Base-by-base conservation (phyloP, 352 stramenopile genomes). In the Pythium grandisporangium region DNA sequence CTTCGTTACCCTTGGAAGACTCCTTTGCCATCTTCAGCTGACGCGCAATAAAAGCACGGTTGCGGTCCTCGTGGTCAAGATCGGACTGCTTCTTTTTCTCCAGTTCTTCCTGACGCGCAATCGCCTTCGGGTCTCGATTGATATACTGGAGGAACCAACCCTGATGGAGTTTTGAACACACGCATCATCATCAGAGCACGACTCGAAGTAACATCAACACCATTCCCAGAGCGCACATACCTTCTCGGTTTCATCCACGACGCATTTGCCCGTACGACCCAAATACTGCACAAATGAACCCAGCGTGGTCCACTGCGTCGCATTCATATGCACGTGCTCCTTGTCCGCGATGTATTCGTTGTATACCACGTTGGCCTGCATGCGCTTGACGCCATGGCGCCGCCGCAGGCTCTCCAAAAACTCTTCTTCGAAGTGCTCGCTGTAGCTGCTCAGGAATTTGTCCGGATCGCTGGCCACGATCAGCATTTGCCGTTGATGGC, bases 321-420 rank as follows among this genome's bases (percentile, higher is more conserved):
- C 81, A 68, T 99, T 99, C 96, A 99, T 99, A 63, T 99, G 97
- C 36, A 98, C 73, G 62, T 99, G 97, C 45, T 96, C 51, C 66
- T 99, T 99, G 75, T 99, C 96, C 11, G 85, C 62, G 61, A 99
- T 99, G 51, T 98, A 96, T 66, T 99, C 96, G 65, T 99, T 98
- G 75, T 99, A 99, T 4, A 99, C 81, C 36, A 86, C 75, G 40
- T 98, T 98, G 19, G 96, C 95, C 34, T 94, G 88, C 50, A 99
- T 95, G 20, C 91, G 71, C 65, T 98, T 98, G 19, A 94, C 98
- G 6, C 93, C 87, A 59, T 99, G 96, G 17, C 93, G 70, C 8
- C 93, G 78, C 21, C 76, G 79, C 25, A 99, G 59, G 23, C 95
- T 97, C 38, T 98, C 92, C 2, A 99, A 38, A 63, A 97, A 99